Conservation (phyloP, 495 filamentous ascomycete species). For the Gamarada debralockiae region DNA sequence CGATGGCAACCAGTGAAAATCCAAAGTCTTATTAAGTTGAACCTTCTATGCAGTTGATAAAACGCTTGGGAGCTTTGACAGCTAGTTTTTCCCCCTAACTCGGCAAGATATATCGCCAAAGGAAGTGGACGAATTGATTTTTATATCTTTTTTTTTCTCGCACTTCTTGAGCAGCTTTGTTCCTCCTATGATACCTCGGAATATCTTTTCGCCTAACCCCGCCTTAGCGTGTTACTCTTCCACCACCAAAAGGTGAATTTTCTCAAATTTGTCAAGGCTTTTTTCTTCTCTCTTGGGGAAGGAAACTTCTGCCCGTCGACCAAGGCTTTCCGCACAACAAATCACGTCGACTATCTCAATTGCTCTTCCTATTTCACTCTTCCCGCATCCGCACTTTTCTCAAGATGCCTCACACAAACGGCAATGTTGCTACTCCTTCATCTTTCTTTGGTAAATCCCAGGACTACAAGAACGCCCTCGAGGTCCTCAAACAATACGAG, state of each 20-base stretch:
- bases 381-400: conserved; percentile 17
- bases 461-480: conserved; percentile 60
- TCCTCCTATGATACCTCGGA: no score
- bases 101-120: no score
- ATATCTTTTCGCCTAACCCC: conserved; percentile 12
- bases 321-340: conserved; percentile 21
- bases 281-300: conserved; percentile 56
- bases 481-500: conserved; percentile 73
- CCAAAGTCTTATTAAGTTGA: no score
- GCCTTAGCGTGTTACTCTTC: neutral
- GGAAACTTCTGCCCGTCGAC: conserved; percentile 49
- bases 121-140: no score
- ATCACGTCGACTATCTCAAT: conserved; percentile 20
- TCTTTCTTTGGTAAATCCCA: conserved; percentile 31
- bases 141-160: no score
- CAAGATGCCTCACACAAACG: conserved; percentile 70
- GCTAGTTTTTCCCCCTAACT: no score
- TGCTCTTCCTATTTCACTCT: neutral
- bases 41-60: no score
- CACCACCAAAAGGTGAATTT: conserved; percentile 34
- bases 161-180: no score
- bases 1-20: no score
- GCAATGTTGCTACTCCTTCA: conserved; percentile 36
- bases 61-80: no score
- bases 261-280: conserved; percentile 40